These are phyloP conservation scores for Hypholoma fasciculare DNA, from an alignment of 768 basidiomycete genomes.

Conservation along the genomic window DNA sequence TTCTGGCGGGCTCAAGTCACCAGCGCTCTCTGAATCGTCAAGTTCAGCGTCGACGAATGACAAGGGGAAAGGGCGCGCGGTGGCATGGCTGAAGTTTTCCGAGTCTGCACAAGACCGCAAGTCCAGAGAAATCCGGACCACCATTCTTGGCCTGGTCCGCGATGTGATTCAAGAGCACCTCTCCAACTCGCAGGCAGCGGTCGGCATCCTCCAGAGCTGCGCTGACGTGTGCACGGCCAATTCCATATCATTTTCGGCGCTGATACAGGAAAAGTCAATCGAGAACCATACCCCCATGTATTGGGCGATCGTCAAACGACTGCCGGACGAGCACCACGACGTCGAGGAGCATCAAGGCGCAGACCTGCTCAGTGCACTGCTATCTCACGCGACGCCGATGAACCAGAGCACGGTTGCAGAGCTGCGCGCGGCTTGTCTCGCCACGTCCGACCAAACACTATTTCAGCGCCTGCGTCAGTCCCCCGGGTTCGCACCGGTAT, in stretches of 20 bases:
- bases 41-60: slow-evolving; percentile 10
- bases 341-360: slow-evolving; percentile 29
- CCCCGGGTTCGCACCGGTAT: slow-evolving; percentile 51
- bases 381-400: slow-evolving; percentile 51
- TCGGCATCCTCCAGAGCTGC: slow-evolving; percentile 60
- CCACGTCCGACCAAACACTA: slow-evolving; percentile 58
- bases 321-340: slow-evolving; percentile 33
- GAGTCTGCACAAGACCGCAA: slow-evolving; percentile 27
- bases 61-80: slow-evolving; percentile 31
- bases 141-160: slow-evolving; percentile 53
- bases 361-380: slow-evolving; percentile 48
- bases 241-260: slow-evolving; percentile 54
- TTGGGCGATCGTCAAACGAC: slow-evolving; percentile 63
- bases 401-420: slow-evolving; percentile 50
- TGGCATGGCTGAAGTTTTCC: slow-evolving; percentile 36
- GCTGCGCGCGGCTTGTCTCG: slow-evolving; percentile 64
- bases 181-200: slow-evolving; percentile 27
- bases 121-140: slow-evolving; percentile 50
- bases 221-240: slow-evolving; percentile 52
- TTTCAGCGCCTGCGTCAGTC: slow-evolving; percentile 60
- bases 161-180: slow-evolving; percentile 50
- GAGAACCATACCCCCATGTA: slow-evolving; percentile 69
- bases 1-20: slow-evolving; percentile 10
- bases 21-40: slow-evolving; percentile 10
- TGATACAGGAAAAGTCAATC: slow-evolving; percentile 64